phyloP scores from a whole-genome alignment of 306 rosid genomes.

The Pterocarpus santalinus region DNA sequence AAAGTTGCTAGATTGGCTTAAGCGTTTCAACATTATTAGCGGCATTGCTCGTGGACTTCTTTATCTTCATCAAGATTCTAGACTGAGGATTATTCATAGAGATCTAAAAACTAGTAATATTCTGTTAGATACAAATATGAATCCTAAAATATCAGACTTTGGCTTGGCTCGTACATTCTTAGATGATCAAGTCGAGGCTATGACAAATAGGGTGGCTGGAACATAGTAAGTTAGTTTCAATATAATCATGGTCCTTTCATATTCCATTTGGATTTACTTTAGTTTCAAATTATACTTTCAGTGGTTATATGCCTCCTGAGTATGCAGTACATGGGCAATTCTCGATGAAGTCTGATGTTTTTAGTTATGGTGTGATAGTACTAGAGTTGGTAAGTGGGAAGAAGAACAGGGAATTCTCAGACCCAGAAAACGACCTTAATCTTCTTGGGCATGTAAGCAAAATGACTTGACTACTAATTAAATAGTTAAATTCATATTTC shows the following conservation, averaged over 20 bases:
- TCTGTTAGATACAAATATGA: neutral
- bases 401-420: neutral
- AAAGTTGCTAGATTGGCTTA: too few relatives aligned
- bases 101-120: neutral
- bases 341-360: neutral
- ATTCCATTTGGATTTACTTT: neutral
- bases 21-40: too few relatives aligned
- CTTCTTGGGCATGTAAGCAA: neutral
- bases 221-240: neutral
- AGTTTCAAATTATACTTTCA: neutral
- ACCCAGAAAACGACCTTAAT: neutral
- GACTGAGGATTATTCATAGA: neutral
- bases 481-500: neutral
- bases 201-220: neutral
- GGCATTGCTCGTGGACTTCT: too few relatives aligned
- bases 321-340: constrained; percentile 13
- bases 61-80: neutral
- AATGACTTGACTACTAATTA: too few relatives aligned
- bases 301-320: constrained; percentile 58
- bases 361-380: neutral
- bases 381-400: neutral
- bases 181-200: neutral
- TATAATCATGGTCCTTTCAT: neutral
- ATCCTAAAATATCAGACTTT: neutral
- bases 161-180: neutral